Base-by-base conservation (phyloP, 352 stramenopile species). In the Globisporangium splendens region DNA sequence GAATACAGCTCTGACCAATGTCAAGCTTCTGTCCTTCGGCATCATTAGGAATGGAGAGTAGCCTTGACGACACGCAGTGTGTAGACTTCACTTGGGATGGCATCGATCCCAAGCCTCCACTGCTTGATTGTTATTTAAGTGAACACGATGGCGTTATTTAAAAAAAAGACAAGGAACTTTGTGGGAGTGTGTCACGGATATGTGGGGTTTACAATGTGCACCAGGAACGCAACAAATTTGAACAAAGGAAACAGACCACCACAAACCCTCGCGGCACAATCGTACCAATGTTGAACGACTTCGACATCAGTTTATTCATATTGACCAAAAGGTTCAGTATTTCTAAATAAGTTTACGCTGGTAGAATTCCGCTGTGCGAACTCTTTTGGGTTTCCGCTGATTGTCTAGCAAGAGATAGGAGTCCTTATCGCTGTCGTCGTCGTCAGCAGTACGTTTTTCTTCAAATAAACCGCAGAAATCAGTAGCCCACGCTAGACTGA, bases 81-180 rank as follows among this genome's bases (percentile, higher is more conserved):
- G 22, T 10, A 33, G n/a, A 39, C 8, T 10, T 3, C 38, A 31
- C 24, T 31, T 31, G 24, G 24, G 7, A 43, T 55, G 28, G 17
- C 31, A 21, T 28, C 28, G 20, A 14, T 13, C 24, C 24, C 24
- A 31, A 31, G 24, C 24, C 38, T 43, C 38, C 38, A 43, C 38
- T 48, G 39, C 10, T 14, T 50, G 11, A 14, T 56, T 57, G 51
- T 49, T 57, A 57, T 57, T 57, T 57, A 57, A 57, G 51, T 39
- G 24, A 42, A 57, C 10, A 43, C 47, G 51, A 57, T 48, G 18
- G 35, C 15, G 22, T 38, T 57, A 57, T 57, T 57, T 57, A 49
- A 50, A 31, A 31, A 31, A 31, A 31, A 31, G n/a, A n/a, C n/a
- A 11, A 17, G 18, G 51, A 22, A 24, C 31, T 15, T 3, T 0